Percentiles rank a stretch among this genome's conserved stretches.
Conservation (phyloP, 2,329 filamentous ascomycete species). For the Colletotrichum somersetense region DNA sequence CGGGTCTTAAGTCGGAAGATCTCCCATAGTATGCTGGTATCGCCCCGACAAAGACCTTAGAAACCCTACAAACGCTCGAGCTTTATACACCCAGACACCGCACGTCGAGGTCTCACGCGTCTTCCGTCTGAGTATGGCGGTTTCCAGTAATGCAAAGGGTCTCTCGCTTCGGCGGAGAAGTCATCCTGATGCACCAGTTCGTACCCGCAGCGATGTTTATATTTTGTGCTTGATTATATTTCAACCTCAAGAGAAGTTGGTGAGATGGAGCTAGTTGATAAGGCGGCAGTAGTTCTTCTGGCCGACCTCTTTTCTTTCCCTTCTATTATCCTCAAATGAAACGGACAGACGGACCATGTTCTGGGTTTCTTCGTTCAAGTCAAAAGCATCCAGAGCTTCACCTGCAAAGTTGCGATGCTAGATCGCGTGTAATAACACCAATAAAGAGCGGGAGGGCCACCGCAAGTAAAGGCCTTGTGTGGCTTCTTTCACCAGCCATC, state of each 20-base stretch:
- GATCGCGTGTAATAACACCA: constrained; percentile 36
- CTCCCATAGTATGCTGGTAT: constrained; percentile 44
- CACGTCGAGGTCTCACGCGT: not conserved
- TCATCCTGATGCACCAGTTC: constrained; percentile 24
- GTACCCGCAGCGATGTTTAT: constrained; percentile 17
- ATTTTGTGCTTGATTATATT: constrained; percentile 24
- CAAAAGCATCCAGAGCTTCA: not conserved
- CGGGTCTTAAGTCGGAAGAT: constrained; percentile 53
- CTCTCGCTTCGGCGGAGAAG: constrained; percentile 40
- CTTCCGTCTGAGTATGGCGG: constrained; percentile 37
- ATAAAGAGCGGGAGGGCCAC: not conserved
- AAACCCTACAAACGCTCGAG: not conserved
- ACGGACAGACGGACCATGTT: not conserved
- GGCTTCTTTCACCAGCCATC: not conserved
- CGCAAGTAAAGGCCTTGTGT: not conserved
- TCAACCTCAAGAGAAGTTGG: not conserved
- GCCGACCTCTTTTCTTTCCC: constrained; percentile 11
- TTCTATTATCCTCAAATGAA: not conserved
- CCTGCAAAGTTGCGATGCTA: constrained; percentile 33
- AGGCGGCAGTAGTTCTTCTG: constrained; percentile 25
- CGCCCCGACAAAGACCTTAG: not conserved
- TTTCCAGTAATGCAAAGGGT: constrained; percentile 14
- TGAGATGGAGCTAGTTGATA: not conserved
- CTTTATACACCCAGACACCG: not conserved
- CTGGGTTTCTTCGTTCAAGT: constrained; percentile 8